Evolutionary conservation across 1,139 yeast species (phyloP).

Genomic region (Taphrina sp.): DNA sequence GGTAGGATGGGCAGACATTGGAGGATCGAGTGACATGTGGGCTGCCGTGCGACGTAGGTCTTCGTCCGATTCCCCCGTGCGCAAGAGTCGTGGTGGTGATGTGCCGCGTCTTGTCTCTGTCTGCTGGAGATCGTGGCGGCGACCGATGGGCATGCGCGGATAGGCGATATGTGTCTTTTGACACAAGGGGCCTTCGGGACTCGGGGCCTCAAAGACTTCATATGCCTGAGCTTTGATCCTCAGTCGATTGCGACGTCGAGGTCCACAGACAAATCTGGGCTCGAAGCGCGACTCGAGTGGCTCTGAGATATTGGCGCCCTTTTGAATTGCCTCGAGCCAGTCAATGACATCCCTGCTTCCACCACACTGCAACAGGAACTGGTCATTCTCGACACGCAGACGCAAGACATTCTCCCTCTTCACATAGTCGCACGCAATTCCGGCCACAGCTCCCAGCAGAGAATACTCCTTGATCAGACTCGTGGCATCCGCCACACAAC

Average conservation of each 20-base stretch:
- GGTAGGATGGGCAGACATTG: background rate
- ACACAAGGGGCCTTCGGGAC: conserved; percentile 12
- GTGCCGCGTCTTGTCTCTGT: background rate
- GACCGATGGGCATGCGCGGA: no score
- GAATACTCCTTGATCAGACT: conserved; percentile 6
- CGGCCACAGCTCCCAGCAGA: conserved; percentile 41
- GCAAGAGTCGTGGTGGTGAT: background rate
- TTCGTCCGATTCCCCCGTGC: background rate
- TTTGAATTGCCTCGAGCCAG: conserved; percentile 55
- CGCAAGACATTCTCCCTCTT: conserved; percentile 60
- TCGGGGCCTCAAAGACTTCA: conserved; percentile 23
- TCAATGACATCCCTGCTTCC: conserved; percentile 56
- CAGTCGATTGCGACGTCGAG: conserved; percentile 7
- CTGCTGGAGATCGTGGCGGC: background rate
- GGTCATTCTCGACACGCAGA: conserved; percentile 66
- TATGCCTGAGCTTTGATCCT: conserved; percentile 17
- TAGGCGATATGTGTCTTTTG: background rate
- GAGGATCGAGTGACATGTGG: background rate
- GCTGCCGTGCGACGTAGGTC: background rate
- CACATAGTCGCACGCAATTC: conserved; percentile 67
- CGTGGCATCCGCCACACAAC: background rate
- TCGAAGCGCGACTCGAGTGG: conserved; percentile 24
- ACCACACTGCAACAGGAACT: conserved; percentile 57
- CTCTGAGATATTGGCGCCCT: conserved; percentile 46
- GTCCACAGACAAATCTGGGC: conserved; percentile 18